phyloP scores from a whole-genome alignment of 139 green algal genomes.

The Volvox africanus region DNA sequence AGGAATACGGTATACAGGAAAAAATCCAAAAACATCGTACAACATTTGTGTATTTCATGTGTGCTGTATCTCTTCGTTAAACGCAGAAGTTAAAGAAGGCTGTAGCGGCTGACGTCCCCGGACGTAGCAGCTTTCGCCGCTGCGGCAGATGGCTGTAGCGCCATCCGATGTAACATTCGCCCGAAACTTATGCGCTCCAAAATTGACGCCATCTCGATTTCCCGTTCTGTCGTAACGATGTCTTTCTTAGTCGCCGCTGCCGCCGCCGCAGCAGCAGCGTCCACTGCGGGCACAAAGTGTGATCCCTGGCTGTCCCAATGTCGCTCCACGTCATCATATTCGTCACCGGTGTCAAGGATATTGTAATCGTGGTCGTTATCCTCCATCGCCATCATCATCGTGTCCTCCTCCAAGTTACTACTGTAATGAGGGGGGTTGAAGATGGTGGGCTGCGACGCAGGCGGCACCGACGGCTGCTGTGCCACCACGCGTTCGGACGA shows the following conservation, averaged over 20 bases:
- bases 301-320: slow-evolving; percentile 6
- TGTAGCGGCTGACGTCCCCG: too few relatives aligned
- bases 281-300: neutral
- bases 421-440: neutral
- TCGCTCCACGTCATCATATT: neutral
- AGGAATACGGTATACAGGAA: too few relatives aligned
- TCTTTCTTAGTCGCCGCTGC: neutral
- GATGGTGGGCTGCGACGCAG: neutral
- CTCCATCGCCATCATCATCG: too few relatives aligned
- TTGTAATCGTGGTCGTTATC: too few relatives aligned
- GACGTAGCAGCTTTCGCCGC: neutral
- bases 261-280: neutral
- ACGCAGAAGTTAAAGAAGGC: too few relatives aligned
- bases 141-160: neutral
- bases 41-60: too few relatives aligned
- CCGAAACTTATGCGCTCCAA: slow-evolving; percentile 3
- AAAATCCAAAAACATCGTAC: too few relatives aligned
- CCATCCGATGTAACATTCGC: neutral
- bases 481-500: too few relatives aligned
- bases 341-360: neutral
- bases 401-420: neutral
- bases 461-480: neutral
- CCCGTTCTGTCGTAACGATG: neutral
- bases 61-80: too few relatives aligned
- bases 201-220: neutral